Evolutionary conservation across 306 rosid genomes (phyloP).

Genomic region (Leucaena leucocephala): DNA sequence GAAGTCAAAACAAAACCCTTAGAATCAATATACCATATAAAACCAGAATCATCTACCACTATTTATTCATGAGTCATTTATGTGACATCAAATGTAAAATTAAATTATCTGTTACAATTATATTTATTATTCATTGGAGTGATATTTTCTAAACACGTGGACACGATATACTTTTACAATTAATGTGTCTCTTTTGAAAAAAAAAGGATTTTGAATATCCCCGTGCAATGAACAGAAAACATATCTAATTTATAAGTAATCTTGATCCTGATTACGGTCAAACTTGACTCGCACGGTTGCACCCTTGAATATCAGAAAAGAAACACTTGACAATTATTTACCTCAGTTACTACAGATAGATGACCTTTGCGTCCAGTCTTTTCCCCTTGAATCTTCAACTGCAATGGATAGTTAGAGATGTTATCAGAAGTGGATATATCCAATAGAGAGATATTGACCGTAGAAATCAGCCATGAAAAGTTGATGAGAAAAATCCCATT

Average conservation of each 20-base stretch:
- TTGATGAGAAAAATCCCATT: background rate
- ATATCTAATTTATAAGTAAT: background rate
- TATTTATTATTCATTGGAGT: background rate
- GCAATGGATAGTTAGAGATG: constrained; percentile 30
- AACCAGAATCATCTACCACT: background rate
- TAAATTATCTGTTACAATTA: background rate
- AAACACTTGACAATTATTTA: constrained; percentile 31
- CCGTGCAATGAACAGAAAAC: background rate
- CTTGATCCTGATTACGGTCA: constrained; percentile 5
- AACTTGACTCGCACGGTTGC: constrained; percentile 9
- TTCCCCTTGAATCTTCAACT: constrained; percentile 92
- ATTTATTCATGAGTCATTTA: background rate
- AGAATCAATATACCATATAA: background rate
- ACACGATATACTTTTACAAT: background rate
- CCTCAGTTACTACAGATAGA: constrained; percentile 91
- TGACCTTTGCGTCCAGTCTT: constrained; percentile 94
- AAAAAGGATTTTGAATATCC: background rate
- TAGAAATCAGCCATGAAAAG: background rate
- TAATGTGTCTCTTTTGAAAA: background rate
- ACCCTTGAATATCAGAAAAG: background rate
- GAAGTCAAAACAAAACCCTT: background rate
- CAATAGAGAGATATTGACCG: background rate
- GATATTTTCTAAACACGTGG: background rate
- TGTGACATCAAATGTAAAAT: background rate
- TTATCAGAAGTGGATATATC: constrained; percentile 35